Evolutionary conservation across 2,329 filamentous ascomycete genomes (phyloP), one percentile per base, ranked within the genome.

Genomic region (Fusarium nematophilum): DNA sequence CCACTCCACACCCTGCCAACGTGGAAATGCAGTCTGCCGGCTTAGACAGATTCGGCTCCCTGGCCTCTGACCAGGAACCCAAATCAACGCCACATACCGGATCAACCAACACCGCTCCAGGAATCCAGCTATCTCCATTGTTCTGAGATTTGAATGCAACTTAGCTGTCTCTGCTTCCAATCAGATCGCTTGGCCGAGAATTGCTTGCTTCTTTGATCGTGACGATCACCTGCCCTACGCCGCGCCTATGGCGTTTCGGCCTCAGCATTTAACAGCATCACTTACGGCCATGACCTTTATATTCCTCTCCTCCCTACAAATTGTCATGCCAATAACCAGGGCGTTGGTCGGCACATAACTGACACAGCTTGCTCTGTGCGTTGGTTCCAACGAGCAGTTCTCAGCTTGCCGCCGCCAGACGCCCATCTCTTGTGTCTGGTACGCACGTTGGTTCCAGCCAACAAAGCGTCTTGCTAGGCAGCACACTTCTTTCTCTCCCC

Each of bases 11-110:
- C 18, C 27, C 17, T 30, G 26, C 21, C 31, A 34, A 36, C 34
- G 42, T 53, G 40, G 29, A 52, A 30, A 46, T 62, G 59, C 48
- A 57, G 52, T 31, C 29, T 31, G 25, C 39, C 47, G 25, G 53
- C 61, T 65, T 47, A 37, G 54, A 62, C 47, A 52, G 40, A 53
- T 56, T 42, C 50, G 26, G 25, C 34, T 34, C 34, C 34, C 42
- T 21, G 21, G 50, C 40, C 45, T 55, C 60, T 23, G 43, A 43
- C 34, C 31, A 23, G 34, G 45, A 58, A 63, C 45, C 50, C 47
- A 68, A 58, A 68, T 59, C 47, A 58, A 64, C 53, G 65, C 66
- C 64, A 67, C 64, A 64, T 62, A 53, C 62, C 53, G 43, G 47
- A 14, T 36, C 47, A 57, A 33, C 53, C 52, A 64, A 62, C 58